Conservation (phyloP, 2,329 filamentous ascomycete genomes). For the Beauveria bassiana region DNA sequence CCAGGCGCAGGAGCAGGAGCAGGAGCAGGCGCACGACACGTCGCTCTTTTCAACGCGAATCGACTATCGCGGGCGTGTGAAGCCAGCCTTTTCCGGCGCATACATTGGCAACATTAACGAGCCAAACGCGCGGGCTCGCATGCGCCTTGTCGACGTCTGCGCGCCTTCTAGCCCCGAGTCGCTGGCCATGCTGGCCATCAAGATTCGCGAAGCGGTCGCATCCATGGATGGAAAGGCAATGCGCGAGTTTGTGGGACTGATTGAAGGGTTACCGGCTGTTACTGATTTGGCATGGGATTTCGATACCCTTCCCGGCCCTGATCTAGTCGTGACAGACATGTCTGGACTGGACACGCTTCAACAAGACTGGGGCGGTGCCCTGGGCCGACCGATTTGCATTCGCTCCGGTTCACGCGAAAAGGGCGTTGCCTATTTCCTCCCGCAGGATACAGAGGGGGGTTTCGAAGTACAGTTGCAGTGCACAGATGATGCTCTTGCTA, state of each 20-base stretch:
- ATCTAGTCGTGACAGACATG: not conserved
- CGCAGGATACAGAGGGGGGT: not conserved
- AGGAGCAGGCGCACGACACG: not conserved
- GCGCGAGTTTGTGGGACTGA: not conserved
- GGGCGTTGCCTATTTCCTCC: not conserved
- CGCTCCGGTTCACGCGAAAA: not conserved
- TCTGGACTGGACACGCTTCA: not conserved
- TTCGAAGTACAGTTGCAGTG: conserved; percentile 3
- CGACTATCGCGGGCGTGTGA: not conserved
- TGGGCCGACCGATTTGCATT: not conserved
- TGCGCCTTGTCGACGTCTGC: not conserved
- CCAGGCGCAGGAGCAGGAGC: not conserved
- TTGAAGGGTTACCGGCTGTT: not conserved
- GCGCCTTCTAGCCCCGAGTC: not conserved
- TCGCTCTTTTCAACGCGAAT: not conserved
- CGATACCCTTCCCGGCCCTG: not conserved
- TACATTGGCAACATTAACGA: not conserved
- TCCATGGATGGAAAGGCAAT: not conserved
- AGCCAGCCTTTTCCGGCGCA: not conserved
- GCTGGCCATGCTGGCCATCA: not conserved
- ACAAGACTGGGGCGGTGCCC: not conserved
- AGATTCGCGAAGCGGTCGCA: not conserved
- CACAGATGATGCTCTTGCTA: not conserved
- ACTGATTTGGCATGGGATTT: not conserved
- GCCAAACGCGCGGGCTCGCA: not conserved